Evolutionary conservation across 495 filamentous ascomycete species (phyloP).

Genomic region (Aspergillus incahuasiensis): DNA sequence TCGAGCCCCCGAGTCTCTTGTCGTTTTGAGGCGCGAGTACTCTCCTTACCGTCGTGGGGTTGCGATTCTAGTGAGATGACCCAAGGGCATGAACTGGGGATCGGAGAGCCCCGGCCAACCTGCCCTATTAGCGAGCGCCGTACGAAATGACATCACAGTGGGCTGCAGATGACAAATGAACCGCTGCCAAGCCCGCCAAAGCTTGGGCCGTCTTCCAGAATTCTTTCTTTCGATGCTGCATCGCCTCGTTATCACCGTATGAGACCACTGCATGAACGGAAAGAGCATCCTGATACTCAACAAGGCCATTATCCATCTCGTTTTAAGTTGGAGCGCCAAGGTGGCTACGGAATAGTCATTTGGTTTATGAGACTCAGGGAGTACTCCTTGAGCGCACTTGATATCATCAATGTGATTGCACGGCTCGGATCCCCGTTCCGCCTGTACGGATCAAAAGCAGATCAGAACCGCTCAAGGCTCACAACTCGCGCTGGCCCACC

Average conservation of each 20-base stretch:
- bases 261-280: too few relatives aligned
- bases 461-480: not conserved
- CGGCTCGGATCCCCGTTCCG: not conserved
- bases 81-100: conserved; percentile 18
- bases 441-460: not conserved
- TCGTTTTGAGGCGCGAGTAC: not conserved
- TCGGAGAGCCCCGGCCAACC: conserved; percentile 3
- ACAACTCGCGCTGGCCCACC: conserved; percentile 7
- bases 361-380: too few relatives aligned
- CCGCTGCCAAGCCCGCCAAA: conserved; percentile 18
- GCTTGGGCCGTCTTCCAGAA: conserved; percentile 23
- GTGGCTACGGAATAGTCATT: too few relatives aligned
- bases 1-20: not conserved
- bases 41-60: conserved; percentile 9
- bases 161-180: conserved; percentile 19
- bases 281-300: too few relatives aligned
- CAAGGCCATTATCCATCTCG: too few relatives aligned
- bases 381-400: too few relatives aligned
- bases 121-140: conserved; percentile 12
- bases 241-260: too few relatives aligned
- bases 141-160: conserved; percentile 18
- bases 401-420: too few relatives aligned
- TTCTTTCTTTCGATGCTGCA: not conserved
- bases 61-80: conserved; percentile 10
- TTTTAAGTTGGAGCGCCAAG: too few relatives aligned